Evolutionary conservation across 306 rosid genomes (phyloP).

Genomic region (Castanea sativa): DNA sequence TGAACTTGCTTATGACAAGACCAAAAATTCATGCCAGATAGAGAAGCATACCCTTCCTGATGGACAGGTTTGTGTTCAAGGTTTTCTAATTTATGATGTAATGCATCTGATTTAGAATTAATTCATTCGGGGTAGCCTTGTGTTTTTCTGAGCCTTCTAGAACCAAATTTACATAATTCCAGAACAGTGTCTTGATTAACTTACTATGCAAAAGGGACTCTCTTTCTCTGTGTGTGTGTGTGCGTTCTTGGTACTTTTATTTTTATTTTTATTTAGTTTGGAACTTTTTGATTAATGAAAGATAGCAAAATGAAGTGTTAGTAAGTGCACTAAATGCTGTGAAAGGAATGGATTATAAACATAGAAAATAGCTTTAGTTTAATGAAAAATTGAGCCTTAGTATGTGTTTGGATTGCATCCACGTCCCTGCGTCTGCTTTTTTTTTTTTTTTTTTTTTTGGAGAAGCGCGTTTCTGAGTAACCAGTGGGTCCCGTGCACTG

Average conservation of each 20-base stretch:
- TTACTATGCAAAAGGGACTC: background rate
- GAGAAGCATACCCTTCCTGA: constrained; percentile 94
- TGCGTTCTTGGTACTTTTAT: background rate
- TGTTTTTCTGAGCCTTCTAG: constrained; percentile 7
- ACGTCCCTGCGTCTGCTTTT: too few species aligned
- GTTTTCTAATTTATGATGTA: constrained; percentile 1
- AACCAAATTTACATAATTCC: constrained; percentile 9
- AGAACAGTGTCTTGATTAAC: background rate
- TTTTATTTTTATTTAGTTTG: background rate
- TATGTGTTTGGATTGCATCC: too few species aligned
- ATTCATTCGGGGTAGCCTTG: constrained; percentile 17
- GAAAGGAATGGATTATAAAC: too few species aligned
- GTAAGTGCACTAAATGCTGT: too few species aligned
- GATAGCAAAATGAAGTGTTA: too few species aligned
- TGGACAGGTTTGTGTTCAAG: constrained; percentile 76
- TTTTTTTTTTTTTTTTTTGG: too few species aligned
- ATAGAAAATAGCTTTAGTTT: too few species aligned
- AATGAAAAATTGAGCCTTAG: background rate
- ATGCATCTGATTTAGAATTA: constrained; percentile 14
- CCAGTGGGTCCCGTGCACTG: too few species aligned
- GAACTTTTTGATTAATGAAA: too few species aligned
- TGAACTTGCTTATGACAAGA: constrained; percentile 79
- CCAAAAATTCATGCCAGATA: constrained; percentile 47
- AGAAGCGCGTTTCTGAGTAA: too few species aligned
- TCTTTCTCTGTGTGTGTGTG: background rate